Conservation (phyloP, 768 basidiomycete species). For the Termitomyces sp. region DNA sequence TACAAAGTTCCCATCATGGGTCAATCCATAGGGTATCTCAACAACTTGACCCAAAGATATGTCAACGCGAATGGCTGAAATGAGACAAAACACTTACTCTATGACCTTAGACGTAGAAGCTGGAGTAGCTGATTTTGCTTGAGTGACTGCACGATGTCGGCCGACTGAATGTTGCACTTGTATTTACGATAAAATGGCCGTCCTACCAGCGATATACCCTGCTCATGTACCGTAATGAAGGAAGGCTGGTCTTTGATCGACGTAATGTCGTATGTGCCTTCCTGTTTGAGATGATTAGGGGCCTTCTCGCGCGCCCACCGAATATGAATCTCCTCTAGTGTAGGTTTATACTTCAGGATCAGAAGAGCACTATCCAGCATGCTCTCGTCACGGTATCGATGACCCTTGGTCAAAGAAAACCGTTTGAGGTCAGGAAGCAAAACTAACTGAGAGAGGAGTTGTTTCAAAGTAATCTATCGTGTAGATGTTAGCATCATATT, state of each 20-base stretch:
- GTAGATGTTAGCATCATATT: background rate
- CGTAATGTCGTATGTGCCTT: conserved; percentile 35
- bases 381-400: conserved; percentile 37
- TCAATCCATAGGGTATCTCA: background rate
- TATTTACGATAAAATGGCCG: conserved; percentile 31
- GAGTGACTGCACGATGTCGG: background rate
- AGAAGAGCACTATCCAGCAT: conserved; percentile 37
- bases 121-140: background rate
- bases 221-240: conserved; percentile 27
- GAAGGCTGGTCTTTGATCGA: conserved; percentile 16
- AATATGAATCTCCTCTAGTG: conserved; percentile 35
- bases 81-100: background rate
- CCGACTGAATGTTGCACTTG: conserved; percentile 11
- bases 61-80: background rate
- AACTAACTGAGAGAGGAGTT: conserved; percentile 30
- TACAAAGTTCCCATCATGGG: background rate
- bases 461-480: conserved; percentile 34
- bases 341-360: conserved; percentile 26
- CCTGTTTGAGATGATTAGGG: conserved; percentile 43
- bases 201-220: conserved; percentile 37
- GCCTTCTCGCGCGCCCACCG: conserved; percentile 44
- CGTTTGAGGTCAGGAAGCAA: conserved; percentile 34
- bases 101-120: background rate
- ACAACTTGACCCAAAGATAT: background rate
- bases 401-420: conserved; percentile 45